Conservation (phyloP, 306 rosid species). For the Cicer pinnatifidum region DNA sequence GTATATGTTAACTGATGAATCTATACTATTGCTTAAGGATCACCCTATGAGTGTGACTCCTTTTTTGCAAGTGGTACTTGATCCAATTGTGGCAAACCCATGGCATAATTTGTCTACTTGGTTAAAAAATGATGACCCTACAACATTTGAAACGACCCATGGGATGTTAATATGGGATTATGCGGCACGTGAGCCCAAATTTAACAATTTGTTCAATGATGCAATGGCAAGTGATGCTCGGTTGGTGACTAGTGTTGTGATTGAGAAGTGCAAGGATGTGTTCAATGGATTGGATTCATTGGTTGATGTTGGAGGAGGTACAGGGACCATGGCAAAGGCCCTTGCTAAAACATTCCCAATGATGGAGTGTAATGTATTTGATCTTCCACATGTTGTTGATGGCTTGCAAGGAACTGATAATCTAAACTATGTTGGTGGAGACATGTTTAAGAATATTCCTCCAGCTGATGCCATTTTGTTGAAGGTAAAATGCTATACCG, state of each 20-base stretch:
- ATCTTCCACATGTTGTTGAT: slow-evolving; percentile 59
- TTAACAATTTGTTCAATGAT: slow-evolving; percentile 1
- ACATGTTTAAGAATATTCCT: slow-evolving; percentile 58
- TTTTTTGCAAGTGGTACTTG: not conserved
- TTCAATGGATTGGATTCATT: slow-evolving; percentile 50
- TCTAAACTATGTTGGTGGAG: slow-evolving; percentile 50
- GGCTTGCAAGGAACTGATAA: slow-evolving; percentile 45
- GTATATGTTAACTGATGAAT: not conserved
- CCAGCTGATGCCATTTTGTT: slow-evolving; percentile 47
- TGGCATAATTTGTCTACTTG: slow-evolving; percentile 9
- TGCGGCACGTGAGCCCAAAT: not conserved
- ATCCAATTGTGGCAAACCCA: not conserved
- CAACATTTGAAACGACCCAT: not conserved
- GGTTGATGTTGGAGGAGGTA: slow-evolving; percentile 71
- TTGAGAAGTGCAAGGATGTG: slow-evolving; percentile 46
- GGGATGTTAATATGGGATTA: not conserved
- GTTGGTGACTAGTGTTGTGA: not conserved
- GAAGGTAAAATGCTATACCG: slow-evolving; percentile 44
- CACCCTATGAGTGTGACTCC: not conserved
- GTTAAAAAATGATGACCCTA: not conserved
- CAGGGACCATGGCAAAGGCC: slow-evolving; percentile 55
- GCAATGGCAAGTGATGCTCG: slow-evolving; percentile 10
- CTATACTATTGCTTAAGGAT: not conserved
- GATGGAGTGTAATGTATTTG: slow-evolving; percentile 51
- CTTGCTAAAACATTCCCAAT: slow-evolving; percentile 50